Conservation (phyloP, 768 basidiomycete species). For the Panellus pusillus region DNA sequence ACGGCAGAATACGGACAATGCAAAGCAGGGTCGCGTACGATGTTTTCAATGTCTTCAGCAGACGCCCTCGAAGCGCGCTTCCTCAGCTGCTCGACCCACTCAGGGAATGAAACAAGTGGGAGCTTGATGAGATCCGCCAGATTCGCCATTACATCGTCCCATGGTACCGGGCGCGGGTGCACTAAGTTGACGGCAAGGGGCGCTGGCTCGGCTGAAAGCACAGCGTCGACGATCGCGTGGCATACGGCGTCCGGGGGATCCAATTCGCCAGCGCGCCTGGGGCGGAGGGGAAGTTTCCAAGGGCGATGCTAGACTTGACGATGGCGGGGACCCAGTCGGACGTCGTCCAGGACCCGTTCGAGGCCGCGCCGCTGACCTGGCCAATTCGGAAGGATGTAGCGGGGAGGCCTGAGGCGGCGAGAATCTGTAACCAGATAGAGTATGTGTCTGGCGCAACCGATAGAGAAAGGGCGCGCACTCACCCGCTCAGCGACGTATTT, state of each 20-base stretch:
- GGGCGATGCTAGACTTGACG: slow-evolving; percentile 24
- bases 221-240: slow-evolving; percentile 32
- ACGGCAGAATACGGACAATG: no score
- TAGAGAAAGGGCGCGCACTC: slow-evolving; percentile 10
- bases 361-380: slow-evolving; percentile 21
- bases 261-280: slow-evolving; percentile 30
- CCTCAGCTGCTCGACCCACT: slow-evolving; percentile 5
- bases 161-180: slow-evolving; percentile 36
- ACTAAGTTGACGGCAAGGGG: slow-evolving; percentile 36
- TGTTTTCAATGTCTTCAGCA: slow-evolving; percentile 3
- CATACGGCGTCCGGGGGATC: slow-evolving; percentile 39
- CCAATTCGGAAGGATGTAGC: slow-evolving; percentile 32
- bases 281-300: slow-evolving; percentile 18
- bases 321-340: slow-evolving; percentile 33
- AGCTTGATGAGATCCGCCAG: slow-evolving; percentile 17
- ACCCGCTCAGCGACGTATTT: slow-evolving; percentile 38
- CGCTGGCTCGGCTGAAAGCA: slow-evolving; percentile 19
- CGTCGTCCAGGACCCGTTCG: slow-evolving; percentile 31
- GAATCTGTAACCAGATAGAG: slow-evolving; percentile 23
- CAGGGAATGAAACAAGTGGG: background rate
- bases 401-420: slow-evolving; percentile 32
- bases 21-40: background rate
- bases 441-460: background rate
- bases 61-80: background rate
- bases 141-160: slow-evolving; percentile 26